Evolutionary conservation across 495 filamentous ascomycete species (phyloP).

Genomic region (Lepraria neglecta): DNA sequence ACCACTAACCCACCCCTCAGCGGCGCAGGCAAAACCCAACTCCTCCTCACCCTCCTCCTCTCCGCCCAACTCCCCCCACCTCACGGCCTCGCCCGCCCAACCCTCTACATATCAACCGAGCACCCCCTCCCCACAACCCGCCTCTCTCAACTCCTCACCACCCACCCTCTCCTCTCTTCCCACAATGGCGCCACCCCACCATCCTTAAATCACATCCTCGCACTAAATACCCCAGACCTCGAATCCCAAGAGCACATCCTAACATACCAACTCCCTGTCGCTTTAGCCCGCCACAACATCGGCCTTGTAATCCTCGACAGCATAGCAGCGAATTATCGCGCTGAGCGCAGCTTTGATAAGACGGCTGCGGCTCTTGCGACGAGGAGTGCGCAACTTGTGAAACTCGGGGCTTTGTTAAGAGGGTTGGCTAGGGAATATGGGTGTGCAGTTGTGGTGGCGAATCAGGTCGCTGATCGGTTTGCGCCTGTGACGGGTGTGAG

Average conservation of each 20-base stretch:
- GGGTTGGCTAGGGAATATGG: slow-evolving; percentile 63
- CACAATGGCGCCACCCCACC: slow-evolving; percentile 33
- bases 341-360: slow-evolving; percentile 55
- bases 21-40: slow-evolving; percentile 93
- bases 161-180: slow-evolving; percentile 50
- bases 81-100: slow-evolving; percentile 58
- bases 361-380: slow-evolving; percentile 35
- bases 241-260: slow-evolving; percentile 95
- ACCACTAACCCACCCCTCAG: slow-evolving; percentile 33
- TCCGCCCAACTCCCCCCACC: slow-evolving; percentile 72
- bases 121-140: slow-evolving; percentile 73
- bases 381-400: slow-evolving; percentile 62
- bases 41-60: slow-evolving; percentile 76
- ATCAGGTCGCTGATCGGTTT: slow-evolving; percentile 94
- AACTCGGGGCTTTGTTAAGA: slow-evolving; percentile 68
- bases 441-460: slow-evolving; percentile 83
- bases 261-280: slow-evolving; percentile 80
- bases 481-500: slow-evolving; percentile 25
- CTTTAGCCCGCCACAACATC: slow-evolving; percentile 64
- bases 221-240: slow-evolving; percentile 81
- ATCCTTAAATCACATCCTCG: slow-evolving; percentile 62
- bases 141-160: slow-evolving; percentile 66
- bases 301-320: slow-evolving; percentile 83
- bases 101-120: slow-evolving; percentile 95
- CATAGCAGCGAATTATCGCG: slow-evolving; percentile 89